Evolutionary conservation across 2,329 filamentous ascomycete genomes (phyloP), one percentile per base, ranked within the genome.

Genomic region (Cladobotryum mycophilum): DNA sequence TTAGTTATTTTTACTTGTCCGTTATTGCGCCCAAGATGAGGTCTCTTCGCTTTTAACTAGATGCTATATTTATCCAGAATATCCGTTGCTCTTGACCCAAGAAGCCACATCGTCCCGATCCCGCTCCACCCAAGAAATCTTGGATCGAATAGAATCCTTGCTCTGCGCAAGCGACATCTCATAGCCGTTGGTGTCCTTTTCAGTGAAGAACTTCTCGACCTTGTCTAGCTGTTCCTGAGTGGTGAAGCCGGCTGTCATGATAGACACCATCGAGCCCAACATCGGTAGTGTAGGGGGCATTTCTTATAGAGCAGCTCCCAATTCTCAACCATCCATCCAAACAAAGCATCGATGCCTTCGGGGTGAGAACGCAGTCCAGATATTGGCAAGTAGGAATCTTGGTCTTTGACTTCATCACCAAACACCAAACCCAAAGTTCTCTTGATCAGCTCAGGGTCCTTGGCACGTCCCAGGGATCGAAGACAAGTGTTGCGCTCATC

Each of bases 401-500:
- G 92, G 57, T 88, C 89, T 76, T 95, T 95, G 70, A 96, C 86
- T 58, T 95, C 86, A 55, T 85, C 82, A 66, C 83, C 82, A 51
- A 91, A 78, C 33, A 90, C 78, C 56, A 96, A 76, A 30, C 75
- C 79, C 13, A 97, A 78, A 3, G 90, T 92, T 55, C 82, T 82
- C 73, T 93, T 75, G 66, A 96, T 92, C 45, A 96, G 80, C 57
- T 85, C 82, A 1, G 88, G 84, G 51, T 87, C 79, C 64, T 85
- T 85, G 43, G 89, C 84, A 46, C 89, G 83, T 46, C 92, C 92
- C 18, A 97, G 79, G 33, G 80, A 82, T 60, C 91, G 88, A 53
- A 97, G 80, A 1, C 90, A 90, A 12, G 88, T 92, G 70, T 96
- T 96, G 65, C 91, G 89, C 74, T 96, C 90, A 62, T 95, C 90